These are phyloP conservation scores for Paxillus involutus DNA, from an alignment of 768 basidiomycete genomes.

Conservation along the genomic window DNA sequence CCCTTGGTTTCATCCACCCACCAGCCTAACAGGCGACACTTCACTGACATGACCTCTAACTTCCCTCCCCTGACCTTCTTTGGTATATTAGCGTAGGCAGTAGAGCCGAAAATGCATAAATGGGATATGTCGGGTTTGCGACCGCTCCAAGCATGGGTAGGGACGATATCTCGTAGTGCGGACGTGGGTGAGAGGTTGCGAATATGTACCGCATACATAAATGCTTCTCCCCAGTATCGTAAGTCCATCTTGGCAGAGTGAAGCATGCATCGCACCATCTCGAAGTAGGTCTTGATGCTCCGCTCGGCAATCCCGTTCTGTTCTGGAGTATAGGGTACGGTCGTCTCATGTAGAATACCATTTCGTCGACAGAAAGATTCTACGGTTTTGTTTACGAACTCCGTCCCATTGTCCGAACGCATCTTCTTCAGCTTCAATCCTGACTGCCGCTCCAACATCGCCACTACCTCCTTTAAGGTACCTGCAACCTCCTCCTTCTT, in stretches of 20 bases:
- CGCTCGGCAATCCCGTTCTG: conserved; percentile 41
- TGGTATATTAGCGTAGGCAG: conserved; percentile 12
- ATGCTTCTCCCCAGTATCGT: conserved; percentile 34
- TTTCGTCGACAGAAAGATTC: conserved; percentile 16
- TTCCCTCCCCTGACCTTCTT: not conserved
- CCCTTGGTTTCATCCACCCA: no score
- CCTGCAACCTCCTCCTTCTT: no score
- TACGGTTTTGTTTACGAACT: conserved; percentile 27
- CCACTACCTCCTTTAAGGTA: no score
- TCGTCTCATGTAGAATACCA: conserved; percentile 32
- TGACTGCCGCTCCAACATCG: conserved; percentile 12
- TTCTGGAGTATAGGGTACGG: conserved; percentile 35
- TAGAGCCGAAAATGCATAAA: conserved; percentile 19
- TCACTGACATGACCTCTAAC: no score
- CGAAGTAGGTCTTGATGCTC: conserved; percentile 33
- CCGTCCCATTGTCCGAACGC: conserved; percentile 31
- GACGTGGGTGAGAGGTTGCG: conserved; percentile 17
- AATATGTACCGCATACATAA: conserved; percentile 27
- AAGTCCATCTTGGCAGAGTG: conserved; percentile 19
- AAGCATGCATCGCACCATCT: conserved; percentile 34
- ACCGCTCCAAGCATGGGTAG: conserved; percentile 10
- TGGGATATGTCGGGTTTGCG: conserved; percentile 27
- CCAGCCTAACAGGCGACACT: no score
- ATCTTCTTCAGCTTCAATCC: conserved; percentile 6
- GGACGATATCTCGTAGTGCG: not conserved